Conservation (phyloP, 148 eudicot species). For the Chenopodium berlandieri region DNA sequence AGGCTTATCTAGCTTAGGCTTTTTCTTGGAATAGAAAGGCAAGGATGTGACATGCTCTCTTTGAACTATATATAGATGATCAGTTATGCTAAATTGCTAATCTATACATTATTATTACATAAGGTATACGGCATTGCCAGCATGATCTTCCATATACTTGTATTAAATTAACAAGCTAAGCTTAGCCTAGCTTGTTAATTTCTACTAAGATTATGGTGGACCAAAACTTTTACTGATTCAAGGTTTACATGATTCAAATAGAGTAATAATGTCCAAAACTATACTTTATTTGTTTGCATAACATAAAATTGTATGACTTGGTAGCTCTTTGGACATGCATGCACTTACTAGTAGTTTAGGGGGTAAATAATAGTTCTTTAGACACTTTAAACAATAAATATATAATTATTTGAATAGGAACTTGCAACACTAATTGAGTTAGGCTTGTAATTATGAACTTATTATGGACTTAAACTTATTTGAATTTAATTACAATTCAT, state of each 20-base stretch:
- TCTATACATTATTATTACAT: neutral
- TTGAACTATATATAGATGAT: slow-evolving; percentile 1
- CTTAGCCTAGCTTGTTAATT: neutral
- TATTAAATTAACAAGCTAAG: neutral
- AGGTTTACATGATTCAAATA: neutral
- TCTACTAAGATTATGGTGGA: neutral
- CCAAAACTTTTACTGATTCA: neutral
- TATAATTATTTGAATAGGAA: too few species aligned
- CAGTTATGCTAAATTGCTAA: neutral
- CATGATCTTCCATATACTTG: neutral
- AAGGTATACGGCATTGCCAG: neutral
- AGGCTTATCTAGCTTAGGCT: neutral
- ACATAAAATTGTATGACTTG: neutral
- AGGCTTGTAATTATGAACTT: too few species aligned
- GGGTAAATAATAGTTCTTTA: neutral
- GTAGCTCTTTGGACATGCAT: too few species aligned
- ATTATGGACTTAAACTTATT: too few species aligned
- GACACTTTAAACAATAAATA: too few species aligned
- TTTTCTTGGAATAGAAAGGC: neutral
- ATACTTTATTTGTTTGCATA: neutral
- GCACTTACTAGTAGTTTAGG: neutral
- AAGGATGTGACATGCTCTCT: neutral
- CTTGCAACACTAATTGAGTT: too few species aligned
- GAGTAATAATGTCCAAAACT: neutral
- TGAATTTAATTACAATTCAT: too few species aligned